Percentiles rank a stretch among this genome's conserved stretches.
phyloP scores from a whole-genome alignment of 352 stramenopile species.

The Pythium pyrilobum region DNA sequence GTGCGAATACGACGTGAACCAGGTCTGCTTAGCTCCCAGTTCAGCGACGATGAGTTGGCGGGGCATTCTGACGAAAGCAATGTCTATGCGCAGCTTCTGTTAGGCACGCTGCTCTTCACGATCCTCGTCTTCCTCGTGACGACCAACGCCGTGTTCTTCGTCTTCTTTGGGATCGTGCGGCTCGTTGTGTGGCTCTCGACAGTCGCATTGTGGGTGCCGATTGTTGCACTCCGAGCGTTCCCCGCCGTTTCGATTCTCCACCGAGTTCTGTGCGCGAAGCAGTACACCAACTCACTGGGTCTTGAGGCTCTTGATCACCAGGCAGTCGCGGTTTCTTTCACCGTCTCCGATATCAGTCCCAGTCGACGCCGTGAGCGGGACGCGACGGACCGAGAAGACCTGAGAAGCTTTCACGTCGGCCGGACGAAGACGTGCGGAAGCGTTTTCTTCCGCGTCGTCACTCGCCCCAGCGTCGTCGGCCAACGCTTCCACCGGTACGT shows the following conservation, averaged over 20 bases:
- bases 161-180: constrained; percentile 87
- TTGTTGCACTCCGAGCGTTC: constrained; percentile 43
- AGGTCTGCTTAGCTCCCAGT: too few species aligned
- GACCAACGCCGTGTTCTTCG: constrained; percentile 92
- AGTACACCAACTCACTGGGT: constrained; percentile 9
- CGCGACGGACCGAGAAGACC: constrained; percentile 2
- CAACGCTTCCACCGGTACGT: constrained; percentile 10
- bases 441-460: constrained; percentile 5
- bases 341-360: constrained; percentile 3
- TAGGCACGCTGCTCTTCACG: constrained; percentile 92
- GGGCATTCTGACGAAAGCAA: not conserved
- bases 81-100: constrained; percentile 51
- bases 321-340: not conserved
- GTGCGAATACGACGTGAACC: constrained; percentile 91
- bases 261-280: constrained; percentile 26
- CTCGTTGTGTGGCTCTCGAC: constrained; percentile 34
- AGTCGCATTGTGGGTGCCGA: constrained; percentile 43
- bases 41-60: too few species aligned
- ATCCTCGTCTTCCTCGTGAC: constrained; percentile 92
- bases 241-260: constrained; percentile 45
- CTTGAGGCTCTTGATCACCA: constrained; percentile 5
- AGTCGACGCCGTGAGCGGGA: constrained; percentile 7
- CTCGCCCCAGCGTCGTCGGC: not conserved
- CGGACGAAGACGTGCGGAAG: not conserved
- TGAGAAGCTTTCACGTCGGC: not conserved